Evolutionary conservation across 1,139 yeast genomes (phyloP), one percentile per base, ranked within the genome.

Genomic region (Suhomyces bokatorum): DNA sequence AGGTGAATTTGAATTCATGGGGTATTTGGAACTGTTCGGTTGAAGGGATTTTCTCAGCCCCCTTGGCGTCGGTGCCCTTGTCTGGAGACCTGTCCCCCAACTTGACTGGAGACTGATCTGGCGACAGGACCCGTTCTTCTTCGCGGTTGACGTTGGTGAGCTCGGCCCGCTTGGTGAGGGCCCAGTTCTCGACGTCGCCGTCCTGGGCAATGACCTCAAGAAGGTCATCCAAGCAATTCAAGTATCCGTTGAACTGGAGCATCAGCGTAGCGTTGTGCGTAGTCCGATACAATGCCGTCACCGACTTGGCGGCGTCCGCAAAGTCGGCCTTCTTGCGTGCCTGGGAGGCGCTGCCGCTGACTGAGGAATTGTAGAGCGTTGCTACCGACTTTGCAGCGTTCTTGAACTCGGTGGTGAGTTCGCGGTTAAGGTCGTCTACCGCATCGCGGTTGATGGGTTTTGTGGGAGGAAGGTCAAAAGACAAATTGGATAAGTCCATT

Each of bases 261-360:
- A 77, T 50, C 5, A 73, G 61, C 28, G 65, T 70, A 32, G 77
- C 69, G 38, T 72, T 69, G 45, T 76, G 74, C 14, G 85, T 73
- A 9, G 80, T 58, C 42, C 85, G 67, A 54, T 82, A 83, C 10
- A 83, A 64, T 1, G 83, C 73, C 3, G 87, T 85, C 34, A 83
- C 85, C 3, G 86, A 78, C 46, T 79, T 74, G 27, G 87, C 87
- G 9, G 87, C 87, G 43, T 69, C 67, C 44, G 83, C 78, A 62
- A 83, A 83, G 52, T 81, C 86, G 1, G 66, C 58, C 26, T 80
- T 73, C 7, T 49, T 59, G 17, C 45, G 45, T 33, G 43, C 40
- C 2, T 42, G 37, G 7, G 50, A 37, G 16, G 47, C 41, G 32
- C 43, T 50, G 7, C 50, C 53, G 8, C 58, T 50, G 9, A 54